phyloP scores from a whole-genome alignment of 2,329 filamentous ascomycete genomes.

The Lachnellula suecica region DNA sequence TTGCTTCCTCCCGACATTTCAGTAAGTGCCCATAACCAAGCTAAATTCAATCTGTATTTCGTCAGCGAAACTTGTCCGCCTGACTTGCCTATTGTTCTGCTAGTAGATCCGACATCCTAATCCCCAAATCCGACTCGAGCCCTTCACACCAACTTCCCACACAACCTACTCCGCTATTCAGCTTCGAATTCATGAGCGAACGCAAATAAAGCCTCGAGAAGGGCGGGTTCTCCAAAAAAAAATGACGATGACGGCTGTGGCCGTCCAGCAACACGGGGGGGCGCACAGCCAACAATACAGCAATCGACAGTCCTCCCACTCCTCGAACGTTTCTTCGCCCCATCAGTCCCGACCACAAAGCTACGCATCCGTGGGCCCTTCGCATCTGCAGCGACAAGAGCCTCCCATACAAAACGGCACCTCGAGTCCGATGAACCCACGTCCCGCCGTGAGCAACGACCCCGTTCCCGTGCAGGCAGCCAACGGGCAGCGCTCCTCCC shows the following conservation, averaged over 20 bases:
- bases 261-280: conserved; percentile 27
- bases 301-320: conserved; percentile 28
- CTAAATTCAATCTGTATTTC: no score
- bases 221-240: conserved; percentile 18
- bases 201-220: conserved; percentile 18
- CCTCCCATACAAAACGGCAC: conserved; percentile 23
- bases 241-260: conserved; percentile 35
- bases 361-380: conserved; percentile 18
- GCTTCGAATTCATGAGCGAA: conserved; percentile 18
- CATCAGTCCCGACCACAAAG: conserved; percentile 28
- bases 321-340: conserved; percentile 25
- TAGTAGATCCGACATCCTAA: no score
- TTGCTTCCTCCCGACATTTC: no score
- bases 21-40: no score
- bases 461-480: conserved; percentile 19
- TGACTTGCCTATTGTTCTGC: no score
- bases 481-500: conserved; percentile 16
- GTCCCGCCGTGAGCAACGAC: conserved; percentile 27
- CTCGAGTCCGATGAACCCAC: conserved; percentile 15
- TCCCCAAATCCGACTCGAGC: no score
- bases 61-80: no score
- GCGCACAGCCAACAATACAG: conserved; percentile 29
- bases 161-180: neutral
- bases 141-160: neutral
- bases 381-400: conserved; percentile 21